phyloP scores from a whole-genome alignment of 305 asterid genomes.

The Fraxinus ornus region DNA sequence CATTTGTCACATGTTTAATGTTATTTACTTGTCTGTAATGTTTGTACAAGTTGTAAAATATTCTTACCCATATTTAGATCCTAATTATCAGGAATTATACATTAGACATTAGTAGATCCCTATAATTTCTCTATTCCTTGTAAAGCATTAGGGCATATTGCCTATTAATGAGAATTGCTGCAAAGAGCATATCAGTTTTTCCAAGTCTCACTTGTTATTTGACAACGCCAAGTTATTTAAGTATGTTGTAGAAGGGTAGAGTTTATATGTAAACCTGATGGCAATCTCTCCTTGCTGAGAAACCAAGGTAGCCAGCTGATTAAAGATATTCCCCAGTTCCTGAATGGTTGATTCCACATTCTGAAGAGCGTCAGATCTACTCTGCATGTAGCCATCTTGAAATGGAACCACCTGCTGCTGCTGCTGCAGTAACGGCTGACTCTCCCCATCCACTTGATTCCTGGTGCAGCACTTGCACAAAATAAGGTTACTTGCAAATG shows the following conservation, averaged over 20 bases:
- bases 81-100: too few species aligned
- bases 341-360: constrained; percentile 90
- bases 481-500: constrained; percentile 8
- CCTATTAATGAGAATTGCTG: neutral
- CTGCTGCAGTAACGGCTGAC: constrained; percentile 78
- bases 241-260: constrained; percentile 1
- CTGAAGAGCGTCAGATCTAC: constrained; percentile 94
- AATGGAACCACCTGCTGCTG: constrained; percentile 81
- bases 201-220: neutral
- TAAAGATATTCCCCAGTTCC: constrained; percentile 84
- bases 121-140: too few species aligned
- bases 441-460: constrained; percentile 67
- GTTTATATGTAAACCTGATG: constrained; percentile 53
- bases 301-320: constrained; percentile 91
- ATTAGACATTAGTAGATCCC: too few species aligned
- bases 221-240: neutral
- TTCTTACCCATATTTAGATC: too few species aligned
- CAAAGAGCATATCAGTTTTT: neutral
- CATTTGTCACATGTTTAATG: too few species aligned
- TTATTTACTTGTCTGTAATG: too few species aligned
- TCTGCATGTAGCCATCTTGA: constrained; percentile 96
- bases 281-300: constrained; percentile 98
- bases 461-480: constrained; percentile 34
- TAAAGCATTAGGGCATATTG: neutral
- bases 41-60: too few species aligned